These are phyloP conservation scores for Coelastrella sp. DNA, from an alignment of 139 green algal genomes.

Conservation along the genomic window DNA sequence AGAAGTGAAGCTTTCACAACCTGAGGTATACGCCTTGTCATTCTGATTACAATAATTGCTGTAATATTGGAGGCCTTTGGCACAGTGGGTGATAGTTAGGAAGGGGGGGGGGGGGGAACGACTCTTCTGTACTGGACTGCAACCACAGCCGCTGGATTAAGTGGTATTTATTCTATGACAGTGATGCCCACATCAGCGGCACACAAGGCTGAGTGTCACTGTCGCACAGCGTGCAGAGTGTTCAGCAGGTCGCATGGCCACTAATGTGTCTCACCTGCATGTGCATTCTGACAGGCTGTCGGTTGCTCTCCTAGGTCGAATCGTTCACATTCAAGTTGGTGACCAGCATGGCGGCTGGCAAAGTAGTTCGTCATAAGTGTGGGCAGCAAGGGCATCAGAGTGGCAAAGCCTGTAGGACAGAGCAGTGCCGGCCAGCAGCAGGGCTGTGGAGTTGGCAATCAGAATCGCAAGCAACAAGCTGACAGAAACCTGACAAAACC, in stretches of 20 bases:
- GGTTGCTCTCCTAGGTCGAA: conserved; percentile 35
- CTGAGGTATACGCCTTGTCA: no score
- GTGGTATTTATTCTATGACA: not conserved
- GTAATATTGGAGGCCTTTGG: no score
- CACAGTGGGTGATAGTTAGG: not conserved
- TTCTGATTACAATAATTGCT: no score
- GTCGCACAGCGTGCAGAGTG: not conserved
- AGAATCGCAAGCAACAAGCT: not conserved
- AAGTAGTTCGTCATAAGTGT: conserved; percentile 87
- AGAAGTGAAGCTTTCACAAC: no score
- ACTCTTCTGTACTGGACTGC: not conserved
- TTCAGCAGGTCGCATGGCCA: not conserved
- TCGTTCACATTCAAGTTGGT: conserved; percentile 76
- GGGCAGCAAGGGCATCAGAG: conserved; percentile 74
- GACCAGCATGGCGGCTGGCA: conserved; percentile 64
- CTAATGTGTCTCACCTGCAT: conserved; percentile 41
- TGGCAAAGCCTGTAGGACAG: conserved; percentile 63
- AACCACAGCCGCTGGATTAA: not conserved
- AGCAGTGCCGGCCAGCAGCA: not conserved
- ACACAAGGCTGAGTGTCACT: not conserved
- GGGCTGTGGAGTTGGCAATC: not conserved
- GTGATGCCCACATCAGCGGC: not conserved
- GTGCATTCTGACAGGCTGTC: conserved; percentile 68
- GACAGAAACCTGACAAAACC: not conserved
- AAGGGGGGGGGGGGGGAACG: no score